Conservation (phyloP, 306 rosid genomes). For the Rubus idaeus region DNA sequence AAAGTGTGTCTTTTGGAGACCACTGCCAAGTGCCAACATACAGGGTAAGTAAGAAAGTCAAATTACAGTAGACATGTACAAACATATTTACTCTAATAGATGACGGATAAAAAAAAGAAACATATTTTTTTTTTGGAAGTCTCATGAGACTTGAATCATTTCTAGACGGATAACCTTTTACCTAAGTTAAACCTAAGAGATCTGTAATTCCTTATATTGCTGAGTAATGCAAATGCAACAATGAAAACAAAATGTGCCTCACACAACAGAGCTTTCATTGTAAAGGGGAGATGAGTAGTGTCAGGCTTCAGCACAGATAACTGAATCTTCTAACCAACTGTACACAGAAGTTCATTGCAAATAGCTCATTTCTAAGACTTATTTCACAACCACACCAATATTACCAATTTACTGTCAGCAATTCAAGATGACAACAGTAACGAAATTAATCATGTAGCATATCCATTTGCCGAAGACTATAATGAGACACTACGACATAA, state of each 20-base stretch:
- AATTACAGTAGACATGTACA: neutral
- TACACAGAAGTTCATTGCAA: neutral
- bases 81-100: neutral
- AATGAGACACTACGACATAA: neutral
- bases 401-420: neutral
- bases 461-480: neutral
- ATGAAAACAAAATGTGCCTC: neutral
- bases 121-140: neutral
- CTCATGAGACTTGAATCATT: neutral
- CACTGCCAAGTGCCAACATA: slow-evolving; percentile 38
- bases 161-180: neutral
- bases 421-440: neutral
- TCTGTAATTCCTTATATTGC: neutral
- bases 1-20: slow-evolving; percentile 37
- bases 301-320: neutral
- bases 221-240: neutral
- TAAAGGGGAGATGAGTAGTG: neutral
- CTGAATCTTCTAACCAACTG: neutral
- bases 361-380: neutral
- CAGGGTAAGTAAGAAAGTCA: neutral
- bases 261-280: neutral
- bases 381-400: neutral
- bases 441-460: neutral
- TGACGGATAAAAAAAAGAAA: neutral
- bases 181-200: neutral